Percentiles rank a stretch among this genome's conserved stretches.
These are phyloP conservation scores for Spizellomyces sp. DNA, from an alignment of 192 early-diverging fungal genomes.

Conservation along the genomic window DNA sequence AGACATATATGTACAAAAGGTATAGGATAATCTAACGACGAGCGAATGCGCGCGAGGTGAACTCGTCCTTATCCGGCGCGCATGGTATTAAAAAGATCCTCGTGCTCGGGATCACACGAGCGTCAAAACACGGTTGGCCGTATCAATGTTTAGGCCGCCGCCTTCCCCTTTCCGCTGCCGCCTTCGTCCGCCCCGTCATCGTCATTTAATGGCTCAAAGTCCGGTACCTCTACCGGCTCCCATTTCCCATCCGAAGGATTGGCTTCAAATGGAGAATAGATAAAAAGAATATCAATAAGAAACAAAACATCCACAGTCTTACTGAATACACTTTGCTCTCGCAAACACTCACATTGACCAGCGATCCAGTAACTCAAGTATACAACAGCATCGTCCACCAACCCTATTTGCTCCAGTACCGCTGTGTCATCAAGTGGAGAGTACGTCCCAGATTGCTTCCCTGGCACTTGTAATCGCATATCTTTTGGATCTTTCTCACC, in stretches of 20 bases:
- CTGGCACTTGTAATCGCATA: slow-evolving; percentile 26
- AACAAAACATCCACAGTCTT: neutral
- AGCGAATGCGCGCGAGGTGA: neutral
- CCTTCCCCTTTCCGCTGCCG: slow-evolving; percentile 42
- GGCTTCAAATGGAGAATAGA: neutral
- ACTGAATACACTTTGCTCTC: too few relatives aligned
- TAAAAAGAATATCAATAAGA: slow-evolving; percentile 4
- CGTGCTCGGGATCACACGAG: too few relatives aligned
- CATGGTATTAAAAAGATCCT: too few relatives aligned
- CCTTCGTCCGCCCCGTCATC: slow-evolving; percentile 25
- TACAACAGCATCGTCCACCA: slow-evolving; percentile 40
- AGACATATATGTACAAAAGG: slow-evolving; percentile 1
- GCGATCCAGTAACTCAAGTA: slow-evolving; percentile 38
- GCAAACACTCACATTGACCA: slow-evolving; percentile 20
- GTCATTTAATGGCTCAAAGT: slow-evolving; percentile 46
- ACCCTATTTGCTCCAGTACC: slow-evolving; percentile 47
- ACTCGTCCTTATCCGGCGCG: too few relatives aligned
- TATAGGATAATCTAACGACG: slow-evolving; percentile 7
- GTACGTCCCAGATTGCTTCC: slow-evolving; percentile 26
- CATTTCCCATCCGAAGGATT: slow-evolving; percentile 35
- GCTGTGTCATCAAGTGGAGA: slow-evolving; percentile 42
- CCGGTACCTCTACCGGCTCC: slow-evolving; percentile 48
- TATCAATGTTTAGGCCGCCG: slow-evolving; percentile 7
- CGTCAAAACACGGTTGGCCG: too few relatives aligned
- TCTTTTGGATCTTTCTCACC: slow-evolving; percentile 33